phyloP scores from a whole-genome alignment of 768 basidiomycete species.

The Chalciporus pseudorubinellus region DNA sequence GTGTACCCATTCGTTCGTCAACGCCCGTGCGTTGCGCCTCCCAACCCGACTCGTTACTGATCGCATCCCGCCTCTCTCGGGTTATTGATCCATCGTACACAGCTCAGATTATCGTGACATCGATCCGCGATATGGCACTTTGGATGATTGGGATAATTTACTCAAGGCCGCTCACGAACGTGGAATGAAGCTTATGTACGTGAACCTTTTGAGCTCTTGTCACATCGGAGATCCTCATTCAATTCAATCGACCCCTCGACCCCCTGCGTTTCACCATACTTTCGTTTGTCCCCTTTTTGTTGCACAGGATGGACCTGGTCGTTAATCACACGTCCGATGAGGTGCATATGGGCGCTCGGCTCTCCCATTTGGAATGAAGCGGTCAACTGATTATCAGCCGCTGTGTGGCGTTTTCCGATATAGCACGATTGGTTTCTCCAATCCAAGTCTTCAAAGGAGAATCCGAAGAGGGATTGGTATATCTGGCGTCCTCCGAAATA shows the following conservation, averaged over 20 bases:
- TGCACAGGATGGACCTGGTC: conserved; percentile 69
- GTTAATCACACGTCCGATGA: conserved; percentile 72
- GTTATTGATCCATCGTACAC: conserved; percentile 10
- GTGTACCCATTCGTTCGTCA: conserved; percentile 5
- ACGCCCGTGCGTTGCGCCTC: background rate
- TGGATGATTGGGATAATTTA: conserved; percentile 58
- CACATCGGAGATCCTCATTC: conserved; percentile 12
- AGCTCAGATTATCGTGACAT: conserved; percentile 67
- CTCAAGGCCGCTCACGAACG: conserved; percentile 53
- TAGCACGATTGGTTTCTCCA: conserved; percentile 73
- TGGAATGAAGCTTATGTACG: conserved; percentile 70
- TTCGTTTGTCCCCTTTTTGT: conserved; percentile 6
- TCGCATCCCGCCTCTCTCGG: background rate
- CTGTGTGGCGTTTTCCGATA: background rate
- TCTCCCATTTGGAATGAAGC: background rate
- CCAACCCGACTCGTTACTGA: background rate
- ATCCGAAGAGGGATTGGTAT: conserved; percentile 74
- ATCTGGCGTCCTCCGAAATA: conserved; percentile 66
- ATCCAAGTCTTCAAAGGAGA: conserved; percentile 47
- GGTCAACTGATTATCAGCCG: conserved; percentile 3
- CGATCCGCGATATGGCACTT: conserved; percentile 62
- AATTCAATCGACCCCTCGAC: conserved; percentile 1
- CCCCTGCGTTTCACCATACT: background rate
- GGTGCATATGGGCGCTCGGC: conserved; percentile 31
- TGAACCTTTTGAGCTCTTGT: conserved; percentile 7